phyloP scores from a whole-genome alignment of 2,329 filamentous ascomycete genomes.

The Xylariaceae sp. region DNA sequence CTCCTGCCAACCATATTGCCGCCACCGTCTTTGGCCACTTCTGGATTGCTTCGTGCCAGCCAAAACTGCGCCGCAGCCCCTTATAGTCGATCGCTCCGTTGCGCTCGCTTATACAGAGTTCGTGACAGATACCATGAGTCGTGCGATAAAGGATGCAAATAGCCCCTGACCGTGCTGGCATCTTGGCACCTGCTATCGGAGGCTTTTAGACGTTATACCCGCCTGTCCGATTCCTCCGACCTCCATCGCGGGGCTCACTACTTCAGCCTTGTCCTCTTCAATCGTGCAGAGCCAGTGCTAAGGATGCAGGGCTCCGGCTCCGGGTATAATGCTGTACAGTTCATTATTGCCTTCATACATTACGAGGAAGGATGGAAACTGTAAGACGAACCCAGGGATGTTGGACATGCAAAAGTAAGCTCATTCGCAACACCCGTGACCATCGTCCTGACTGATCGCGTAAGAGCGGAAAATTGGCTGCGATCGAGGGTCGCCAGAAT shows the following conservation, averaged over 20 bases:
- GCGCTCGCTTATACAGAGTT: slow-evolving; percentile 5
- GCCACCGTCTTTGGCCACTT: slow-evolving; percentile 10
- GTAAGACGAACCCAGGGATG: slow-evolving; percentile 33
- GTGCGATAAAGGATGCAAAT: no score
- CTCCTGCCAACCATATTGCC: slow-evolving; percentile 21
- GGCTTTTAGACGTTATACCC: slow-evolving; percentile 16
- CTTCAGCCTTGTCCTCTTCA: slow-evolving; percentile 22
- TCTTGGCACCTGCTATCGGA: background rate
- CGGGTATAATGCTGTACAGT: slow-evolving; percentile 16
- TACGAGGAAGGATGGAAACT: slow-evolving; percentile 22
- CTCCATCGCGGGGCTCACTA: slow-evolving; percentile 15
- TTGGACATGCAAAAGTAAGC: slow-evolving; percentile 41
- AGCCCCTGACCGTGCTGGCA: no score
- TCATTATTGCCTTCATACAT: slow-evolving; percentile 13
- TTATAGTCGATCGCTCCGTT: slow-evolving; percentile 14
- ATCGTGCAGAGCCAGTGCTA: slow-evolving; percentile 8
- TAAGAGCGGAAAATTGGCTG: slow-evolving; percentile 45
- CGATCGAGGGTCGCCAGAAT: slow-evolving; percentile 37
- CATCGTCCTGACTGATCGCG: slow-evolving; percentile 3
- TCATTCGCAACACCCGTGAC: background rate
- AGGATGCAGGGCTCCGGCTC: slow-evolving; percentile 25
- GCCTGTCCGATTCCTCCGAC: slow-evolving; percentile 9
- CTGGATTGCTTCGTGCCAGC: slow-evolving; percentile 7
- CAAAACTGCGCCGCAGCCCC: no score
- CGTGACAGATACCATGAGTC: slow-evolving; percentile 18